These are phyloP conservation scores for Olyra latifolia DNA, from an alignment of 176 grass and related monocot species.

Conservation along the genomic window DNA sequence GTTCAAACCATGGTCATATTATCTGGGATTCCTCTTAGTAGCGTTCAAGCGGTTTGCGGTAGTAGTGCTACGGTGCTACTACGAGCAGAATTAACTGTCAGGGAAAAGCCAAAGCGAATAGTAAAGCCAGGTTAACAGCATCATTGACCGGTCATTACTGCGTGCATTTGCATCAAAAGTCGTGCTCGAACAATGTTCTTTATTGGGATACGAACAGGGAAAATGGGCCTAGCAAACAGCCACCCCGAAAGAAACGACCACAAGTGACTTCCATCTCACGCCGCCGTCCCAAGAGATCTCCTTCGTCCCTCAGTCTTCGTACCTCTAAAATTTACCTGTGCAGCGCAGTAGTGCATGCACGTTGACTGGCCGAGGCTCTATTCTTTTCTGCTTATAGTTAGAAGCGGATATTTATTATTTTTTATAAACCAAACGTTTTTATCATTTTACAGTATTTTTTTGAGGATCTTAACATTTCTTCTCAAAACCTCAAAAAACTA, in stretches of 20 bases:
- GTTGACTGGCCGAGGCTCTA: too few relatives aligned
- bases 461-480: too few relatives aligned
- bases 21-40: background rate
- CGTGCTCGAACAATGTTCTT: constrained; percentile 63
- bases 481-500: too few relatives aligned
- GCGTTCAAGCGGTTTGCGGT: constrained; percentile 24
- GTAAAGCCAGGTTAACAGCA: constrained; percentile 59
- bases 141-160: constrained; percentile 77
- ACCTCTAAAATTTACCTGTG: constrained; percentile 3
- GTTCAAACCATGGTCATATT: background rate
- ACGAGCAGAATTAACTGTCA: constrained; percentile 30
- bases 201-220: constrained; percentile 52
- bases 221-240: constrained; percentile 34
- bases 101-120: constrained; percentile 51
- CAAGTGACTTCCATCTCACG: constrained; percentile 50
- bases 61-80: background rate
- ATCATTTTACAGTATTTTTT: too few relatives aligned
- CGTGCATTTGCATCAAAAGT: constrained; percentile 83
- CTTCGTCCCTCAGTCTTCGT: constrained; percentile 36
- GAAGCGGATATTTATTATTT: too few relatives aligned
- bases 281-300: constrained; percentile 52
- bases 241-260: constrained; percentile 25
- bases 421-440: too few relatives aligned
- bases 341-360: background rate
- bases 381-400: too few relatives aligned